Percentiles rank a stretch among this genome's conserved stretches.
Conservation (phyloP, 106 monocot species). For the Phalaenopsis equestris region DNA sequence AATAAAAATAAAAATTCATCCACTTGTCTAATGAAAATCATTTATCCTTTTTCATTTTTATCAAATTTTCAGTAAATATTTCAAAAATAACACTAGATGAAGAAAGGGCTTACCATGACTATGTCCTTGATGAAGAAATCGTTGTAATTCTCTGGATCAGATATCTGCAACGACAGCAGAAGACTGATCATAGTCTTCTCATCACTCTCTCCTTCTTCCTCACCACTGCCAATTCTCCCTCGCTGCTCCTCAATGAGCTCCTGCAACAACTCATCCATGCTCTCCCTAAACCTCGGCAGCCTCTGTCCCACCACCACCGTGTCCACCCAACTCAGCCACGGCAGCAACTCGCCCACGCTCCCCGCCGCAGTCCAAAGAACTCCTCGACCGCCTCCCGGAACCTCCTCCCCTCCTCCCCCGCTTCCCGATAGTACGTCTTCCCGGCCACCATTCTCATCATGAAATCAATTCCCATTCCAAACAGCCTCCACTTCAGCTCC, state of each 20-base stretch:
- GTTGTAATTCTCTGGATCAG: background rate
- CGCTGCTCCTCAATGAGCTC: conserved; percentile 2
- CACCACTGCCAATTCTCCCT: background rate
- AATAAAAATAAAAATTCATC: too few species aligned
- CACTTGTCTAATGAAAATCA: too few species aligned
- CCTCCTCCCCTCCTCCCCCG: conserved; percentile 3
- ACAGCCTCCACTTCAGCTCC: conserved; percentile 19
- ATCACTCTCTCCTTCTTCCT: background rate
- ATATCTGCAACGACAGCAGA: background rate
- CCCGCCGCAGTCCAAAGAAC: background rate
- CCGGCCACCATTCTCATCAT: conserved; percentile 23
- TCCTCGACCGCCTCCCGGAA: background rate
- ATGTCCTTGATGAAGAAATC: background rate
- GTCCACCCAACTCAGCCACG: background rate
- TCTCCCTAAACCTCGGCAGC: conserved; percentile 3
- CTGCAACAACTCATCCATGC: conserved; percentile 1
- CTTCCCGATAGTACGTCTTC: conserved; percentile 3
- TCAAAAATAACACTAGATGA: background rate
- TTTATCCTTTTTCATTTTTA: too few species aligned
- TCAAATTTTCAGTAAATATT: too few species aligned
- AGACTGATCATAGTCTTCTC: background rate
- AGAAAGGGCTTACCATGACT: background rate
- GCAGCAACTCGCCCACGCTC: background rate
- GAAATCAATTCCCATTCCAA: conserved; percentile 10
- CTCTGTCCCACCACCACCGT: background rate